phyloP scores from a whole-genome alignment of 345 rosid species.

The Bretschneidera sinensis region DNA sequence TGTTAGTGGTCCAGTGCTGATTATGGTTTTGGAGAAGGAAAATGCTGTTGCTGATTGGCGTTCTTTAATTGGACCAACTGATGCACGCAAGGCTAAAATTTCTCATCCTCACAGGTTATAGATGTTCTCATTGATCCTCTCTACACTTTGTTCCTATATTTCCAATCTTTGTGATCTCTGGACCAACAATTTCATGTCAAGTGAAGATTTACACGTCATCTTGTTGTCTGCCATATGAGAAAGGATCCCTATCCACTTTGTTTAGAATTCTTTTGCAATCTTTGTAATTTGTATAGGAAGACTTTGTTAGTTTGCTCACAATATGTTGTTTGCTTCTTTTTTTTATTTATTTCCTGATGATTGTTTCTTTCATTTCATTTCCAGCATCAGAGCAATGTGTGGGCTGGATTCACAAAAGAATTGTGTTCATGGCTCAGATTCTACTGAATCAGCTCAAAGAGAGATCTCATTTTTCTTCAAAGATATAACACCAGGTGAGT shows the following conservation, averaged over 20 bases:
- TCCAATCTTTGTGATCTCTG: neutral
- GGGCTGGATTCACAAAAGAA: conserved; percentile 62
- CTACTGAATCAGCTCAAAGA: conserved; percentile 62
- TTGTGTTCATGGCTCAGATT: conserved; percentile 87
- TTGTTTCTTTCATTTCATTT: conserved; percentile 11
- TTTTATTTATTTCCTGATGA: conserved; percentile 9
- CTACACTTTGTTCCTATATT: neutral
- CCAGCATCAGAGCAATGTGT: conserved; percentile 77
- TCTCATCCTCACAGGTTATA: conserved; percentile 68
- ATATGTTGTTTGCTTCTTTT: no score
- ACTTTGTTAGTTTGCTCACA: no score
- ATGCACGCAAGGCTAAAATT: conserved; percentile 59
- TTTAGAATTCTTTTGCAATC: no score
- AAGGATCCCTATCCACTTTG: neutral
- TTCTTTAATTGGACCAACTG: conserved; percentile 75
- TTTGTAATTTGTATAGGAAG: no score
- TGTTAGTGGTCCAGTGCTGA: conserved; percentile 69
- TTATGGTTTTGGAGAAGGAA: conserved; percentile 72
- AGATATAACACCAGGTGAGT: conserved; percentile 43
- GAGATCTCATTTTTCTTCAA: conserved; percentile 76
- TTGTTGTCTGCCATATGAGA: no score
- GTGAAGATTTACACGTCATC: no score
- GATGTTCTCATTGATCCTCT: conserved; percentile 3
- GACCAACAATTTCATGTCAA: neutral
- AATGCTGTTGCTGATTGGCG: conserved; percentile 86